These are phyloP conservation scores for Fusarium annulatum DNA, from an alignment of 2,329 filamentous ascomycete genomes.

Conservation along the genomic window DNA sequence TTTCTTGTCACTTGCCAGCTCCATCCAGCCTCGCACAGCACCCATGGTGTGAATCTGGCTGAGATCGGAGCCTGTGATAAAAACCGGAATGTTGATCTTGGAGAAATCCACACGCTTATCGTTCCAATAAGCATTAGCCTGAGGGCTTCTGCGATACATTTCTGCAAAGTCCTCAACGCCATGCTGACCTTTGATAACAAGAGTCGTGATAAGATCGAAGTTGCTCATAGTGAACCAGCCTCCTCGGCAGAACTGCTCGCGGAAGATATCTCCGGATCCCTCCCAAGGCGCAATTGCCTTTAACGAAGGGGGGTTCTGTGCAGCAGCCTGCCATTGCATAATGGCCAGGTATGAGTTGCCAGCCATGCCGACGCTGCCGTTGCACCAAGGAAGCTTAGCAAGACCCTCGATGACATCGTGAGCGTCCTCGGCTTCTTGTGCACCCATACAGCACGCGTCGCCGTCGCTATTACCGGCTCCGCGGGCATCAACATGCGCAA, in stretches of 20 bases:
- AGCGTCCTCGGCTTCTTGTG: conserved; percentile 38
- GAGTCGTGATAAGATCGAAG: conserved; percentile 11
- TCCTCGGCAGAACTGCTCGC: conserved; percentile 15
- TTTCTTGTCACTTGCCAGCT: conserved; percentile 31
- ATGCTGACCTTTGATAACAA: conserved; percentile 6
- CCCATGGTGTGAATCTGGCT: conserved; percentile 43
- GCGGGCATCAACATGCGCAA: conserved; percentile 16
- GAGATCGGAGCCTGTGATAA: conserved; percentile 34
- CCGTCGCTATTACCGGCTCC: conserved; percentile 5
- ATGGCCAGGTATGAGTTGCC: conserved; percentile 47
- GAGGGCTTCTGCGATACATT: conserved; percentile 11
- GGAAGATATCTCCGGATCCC: conserved; percentile 18
- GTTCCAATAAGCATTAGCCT: conserved; percentile 9
- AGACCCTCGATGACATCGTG: conserved; percentile 42
- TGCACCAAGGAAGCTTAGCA: conserved; percentile 47
- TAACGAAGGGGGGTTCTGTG: conserved; percentile 26
- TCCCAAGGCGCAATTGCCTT: conserved; percentile 34
- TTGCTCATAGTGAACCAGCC: conserved; percentile 20
- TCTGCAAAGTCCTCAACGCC: conserved; percentile 17
- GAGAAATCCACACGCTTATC: conserved; percentile 23
- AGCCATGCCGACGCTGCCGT: conserved; percentile 47
- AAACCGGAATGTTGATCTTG: conserved; percentile 31
- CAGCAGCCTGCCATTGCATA: conserved; percentile 35
- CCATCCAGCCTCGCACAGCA: conserved; percentile 35
- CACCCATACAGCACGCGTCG: conserved; percentile 27